Evolutionary conservation across 352 stramenopile genomes (phyloP), one percentile per base, ranked within the genome.

Genomic region (Albugo candida): DNA sequence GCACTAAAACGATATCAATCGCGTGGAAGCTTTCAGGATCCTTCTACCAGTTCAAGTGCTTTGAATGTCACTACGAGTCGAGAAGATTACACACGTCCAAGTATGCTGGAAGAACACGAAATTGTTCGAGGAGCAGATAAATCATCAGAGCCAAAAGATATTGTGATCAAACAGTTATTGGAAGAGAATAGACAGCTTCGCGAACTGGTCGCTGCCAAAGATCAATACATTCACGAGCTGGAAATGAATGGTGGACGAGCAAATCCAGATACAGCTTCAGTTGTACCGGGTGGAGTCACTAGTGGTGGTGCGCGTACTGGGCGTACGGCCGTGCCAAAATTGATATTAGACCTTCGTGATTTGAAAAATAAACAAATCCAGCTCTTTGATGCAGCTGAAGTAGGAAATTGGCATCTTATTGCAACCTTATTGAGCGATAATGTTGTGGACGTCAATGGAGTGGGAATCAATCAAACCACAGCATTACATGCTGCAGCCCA

Each of bases 281-380:
- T 43, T 19, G 17, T 24, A 43, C 38, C 38, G 38, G 20, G 17
- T 43, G 38, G 38, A 43, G 8, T 24, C n/a, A 58, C 56, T 5
- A 50, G 53, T 5, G 36, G 41, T 6, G 20, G 51, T 36, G 38
- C 38, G 17, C 17, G 38, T 43, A 19, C 17, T 24, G 38, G 38
- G 8, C 58, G 70, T 11, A 60, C 69, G 1, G 68, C 69, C 2
- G 75, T 73, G 13, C 77, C 75, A 5, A 70, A 84, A 54, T 78
- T 83, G 65, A 91, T 84, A 48, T 51, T 91, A 41, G 77, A 91
- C 47, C 42, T 91, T 49, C 61, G 77, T 48, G 74, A 91, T 40
- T 68, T 91, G 5, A 85, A 85, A 59, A 85, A 91, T 61, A 91
- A 91, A 63, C 77, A 91, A 48, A 84, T 91, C 48, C 77, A 91